Evolutionary conservation across 139 green algal species (phyloP).

Genomic region (Nannochloris sp.): DNA sequence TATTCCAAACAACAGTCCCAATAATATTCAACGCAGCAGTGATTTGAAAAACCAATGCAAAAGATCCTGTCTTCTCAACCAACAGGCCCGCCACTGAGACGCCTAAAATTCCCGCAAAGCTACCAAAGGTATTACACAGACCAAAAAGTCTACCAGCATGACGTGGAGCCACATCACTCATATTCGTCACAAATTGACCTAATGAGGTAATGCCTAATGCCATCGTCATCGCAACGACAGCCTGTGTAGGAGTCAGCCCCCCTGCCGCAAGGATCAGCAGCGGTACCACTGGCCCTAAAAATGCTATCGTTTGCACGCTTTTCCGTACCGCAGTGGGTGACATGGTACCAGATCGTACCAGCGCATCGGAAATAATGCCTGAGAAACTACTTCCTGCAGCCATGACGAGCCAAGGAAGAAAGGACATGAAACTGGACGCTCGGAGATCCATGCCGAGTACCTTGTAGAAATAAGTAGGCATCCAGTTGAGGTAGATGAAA

Average conservation of each 20-base stretch:
- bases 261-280: conserved; percentile 46
- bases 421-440: conserved; percentile 58
- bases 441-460: conserved; percentile 62
- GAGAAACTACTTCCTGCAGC: conserved; percentile 50
- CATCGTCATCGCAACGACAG: conserved; percentile 56
- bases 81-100: conserved; percentile 62
- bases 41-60: conserved; percentile 65
- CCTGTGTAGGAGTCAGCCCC: conserved; percentile 14
- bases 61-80: conserved; percentile 64
- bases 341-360: conserved; percentile 41
- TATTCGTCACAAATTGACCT: conserved; percentile 80
- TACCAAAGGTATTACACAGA: conserved; percentile 85
- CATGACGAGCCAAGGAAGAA: conserved; percentile 86
- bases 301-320: conserved; percentile 62
- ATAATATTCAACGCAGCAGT: conserved; percentile 71
- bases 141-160: conserved; percentile 79
- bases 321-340: conserved; percentile 52
- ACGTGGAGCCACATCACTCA: conserved; percentile 76
- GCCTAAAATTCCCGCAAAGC: conserved; percentile 63
- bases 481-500: conserved; percentile 94
- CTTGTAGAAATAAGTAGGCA: conserved; percentile 84
- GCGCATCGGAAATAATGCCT: conserved; percentile 62
- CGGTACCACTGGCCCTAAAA: conserved; percentile 65
- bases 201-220: conserved; percentile 74
- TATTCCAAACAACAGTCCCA: conserved; percentile 57